Evolutionary conservation across 1,284 basidiomycete species (phyloP), one percentile per base, ranked within the genome.

Genomic region (Ustilago trichophora): DNA sequence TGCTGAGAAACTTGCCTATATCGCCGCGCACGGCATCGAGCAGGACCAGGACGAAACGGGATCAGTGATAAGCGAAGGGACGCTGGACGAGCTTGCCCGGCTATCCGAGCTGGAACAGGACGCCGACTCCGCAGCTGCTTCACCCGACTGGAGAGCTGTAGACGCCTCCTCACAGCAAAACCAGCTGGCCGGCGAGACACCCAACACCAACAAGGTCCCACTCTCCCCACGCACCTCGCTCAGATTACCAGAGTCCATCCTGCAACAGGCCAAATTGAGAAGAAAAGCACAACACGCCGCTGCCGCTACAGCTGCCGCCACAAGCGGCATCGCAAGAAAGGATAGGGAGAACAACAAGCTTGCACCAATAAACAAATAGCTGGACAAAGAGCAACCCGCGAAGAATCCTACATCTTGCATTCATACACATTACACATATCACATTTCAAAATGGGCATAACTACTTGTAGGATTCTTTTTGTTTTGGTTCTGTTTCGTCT

Each of bases 21-120:
- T n/a, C n/a, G n/a, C n/a, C n/a, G n/a, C n/a, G n/a, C n/a, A n/a
- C n/a, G n/a, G n/a, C n/a, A n/a, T n/a, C n/a, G n/a, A n/a, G n/a
- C n/a, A n/a, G n/a, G n/a, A n/a, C n/a, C n/a, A 52, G 18, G 50
- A 65, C 36, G 65, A 65, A 21, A 53, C 42, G 8, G 44, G 47
- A 5, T 54, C 50, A 6, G 52, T 69, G 36, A 66, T 73, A 26
- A 66, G 67, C 27, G 66, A 75, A 29, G 69, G 55, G 2, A 72
- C 69, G 6, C 46, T 75, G n/a, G 72, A 76, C 36, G 72, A 73
- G 51, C 56, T 73, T 12, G 59, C 71, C 16, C 33, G 71, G 13
- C 18, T 72, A 25, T 72, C 70, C 16, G 67, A 58, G 46, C 15
- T 69, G 13, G 58, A 75, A n/a, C n/a, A n/a, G 13, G 53, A 56